These are phyloP conservation scores for Simplicillium sp. DNA, from an alignment of 2,329 filamentous ascomycete genomes.

Conservation along the genomic window DNA sequence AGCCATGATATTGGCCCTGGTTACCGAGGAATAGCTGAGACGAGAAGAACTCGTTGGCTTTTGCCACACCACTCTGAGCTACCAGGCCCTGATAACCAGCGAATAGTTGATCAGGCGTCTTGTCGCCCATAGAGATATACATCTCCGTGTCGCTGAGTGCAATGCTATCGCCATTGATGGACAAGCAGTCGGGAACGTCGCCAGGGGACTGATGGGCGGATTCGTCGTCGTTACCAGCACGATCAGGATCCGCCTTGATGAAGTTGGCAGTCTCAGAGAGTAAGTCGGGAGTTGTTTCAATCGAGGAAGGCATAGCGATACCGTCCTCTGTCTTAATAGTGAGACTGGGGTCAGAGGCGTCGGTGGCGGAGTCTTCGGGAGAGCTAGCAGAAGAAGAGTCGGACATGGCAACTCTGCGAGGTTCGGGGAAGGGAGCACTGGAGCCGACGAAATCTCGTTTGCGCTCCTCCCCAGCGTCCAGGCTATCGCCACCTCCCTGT, in stretches of 20 bases:
- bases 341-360: background rate
- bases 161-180: slow-evolving; percentile 7
- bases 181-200: slow-evolving; percentile 10
- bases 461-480: slow-evolving; percentile 18
- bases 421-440: slow-evolving; percentile 27
- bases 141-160: slow-evolving; percentile 5
- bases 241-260: background rate
- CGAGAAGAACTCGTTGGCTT: slow-evolving; percentile 20
- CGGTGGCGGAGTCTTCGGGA: slow-evolving; percentile 1
- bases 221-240: slow-evolving; percentile 6
- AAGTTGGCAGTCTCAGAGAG: slow-evolving; percentile 4
- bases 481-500: slow-evolving; percentile 13
- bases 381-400: slow-evolving; percentile 6
- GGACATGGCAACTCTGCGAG: slow-evolving; percentile 9
- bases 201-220: slow-evolving; percentile 6
- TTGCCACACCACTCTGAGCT: slow-evolving; percentile 8
- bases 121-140: slow-evolving; percentile 6
- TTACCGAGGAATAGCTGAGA: slow-evolving; percentile 13
- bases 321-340: slow-evolving; percentile 1
- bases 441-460: slow-evolving; percentile 28
- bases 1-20: slow-evolving; percentile 1
- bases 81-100: slow-evolving; percentile 8
- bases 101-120: slow-evolving; percentile 7
- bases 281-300: slow-evolving; percentile 6
- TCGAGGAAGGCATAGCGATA: slow-evolving; percentile 1